Base-by-base conservation (phyloP, 2,329 filamentous ascomycete species). In the Cytospora paraplurivora region DNA sequence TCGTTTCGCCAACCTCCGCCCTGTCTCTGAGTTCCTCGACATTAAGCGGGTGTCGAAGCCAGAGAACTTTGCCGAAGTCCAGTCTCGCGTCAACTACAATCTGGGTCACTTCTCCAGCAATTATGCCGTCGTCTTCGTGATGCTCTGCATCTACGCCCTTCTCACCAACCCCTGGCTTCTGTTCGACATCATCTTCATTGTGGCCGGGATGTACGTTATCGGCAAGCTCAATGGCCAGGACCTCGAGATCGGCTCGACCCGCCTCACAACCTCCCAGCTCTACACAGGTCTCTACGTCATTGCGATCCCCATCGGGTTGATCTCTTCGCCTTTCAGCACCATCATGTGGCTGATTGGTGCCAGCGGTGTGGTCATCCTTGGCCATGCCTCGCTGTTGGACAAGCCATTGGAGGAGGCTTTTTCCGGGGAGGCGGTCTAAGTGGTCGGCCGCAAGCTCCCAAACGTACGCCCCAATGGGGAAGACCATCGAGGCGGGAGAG, bases 341-440 rank as follows among this genome's bases (percentile, higher is more conserved):
- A 85, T 93, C 71, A 87, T 98, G 72, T 98, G 95, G 95, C 85
- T 99, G 75, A 92, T 98, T 74, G 95, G 95, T 76, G 95, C 95
- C 72, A 94, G 91, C 71, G 93, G 92, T 76, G 92, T 97, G 76
- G 91, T 89, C 76, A 96, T 98, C 70, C 82, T 98, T 70, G 95
- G 95, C 79, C 95, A 99, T 81, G 95, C 95, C 71, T 85, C 93
- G 68, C 87, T 98, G 76, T 88, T 98, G 90, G 94, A 98, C 77
- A 97, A 97, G 86, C 94, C 94, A 65, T 97, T 98, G 83, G 95
- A 98, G 88, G 94, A 96, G 93, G 93, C 93, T 97, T 99, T 99
- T 97, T 97, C 94, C 85, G 95, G 96, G 93, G 95, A 99, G 94
- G 94, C 95, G 93, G 95, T 99, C 91, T 99, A 98, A 88, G 86